phyloP scores from a whole-genome alignment of 257 asterid species.

The Ocimum tenuiflorum region DNA sequence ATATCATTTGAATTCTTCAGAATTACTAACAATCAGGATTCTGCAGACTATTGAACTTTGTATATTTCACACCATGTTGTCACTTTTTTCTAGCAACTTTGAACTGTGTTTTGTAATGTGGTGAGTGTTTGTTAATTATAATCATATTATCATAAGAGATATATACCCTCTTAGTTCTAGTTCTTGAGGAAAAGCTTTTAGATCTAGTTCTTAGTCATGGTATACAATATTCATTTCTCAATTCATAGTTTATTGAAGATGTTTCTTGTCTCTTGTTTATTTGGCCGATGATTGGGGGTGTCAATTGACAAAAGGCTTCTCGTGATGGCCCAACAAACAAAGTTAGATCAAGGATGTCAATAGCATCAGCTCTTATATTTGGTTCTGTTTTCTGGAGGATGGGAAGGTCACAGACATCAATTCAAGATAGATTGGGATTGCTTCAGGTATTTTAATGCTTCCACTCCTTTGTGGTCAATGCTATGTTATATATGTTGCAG shows the following conservation, averaged over 20 bases:
- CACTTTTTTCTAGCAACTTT: not conserved
- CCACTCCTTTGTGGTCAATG: not conserved
- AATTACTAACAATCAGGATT: not conserved
- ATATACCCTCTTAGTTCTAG: not conserved
- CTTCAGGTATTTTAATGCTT: constrained; percentile 60
- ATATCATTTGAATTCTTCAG: constrained; percentile 11
- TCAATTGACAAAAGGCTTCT: constrained; percentile 54
- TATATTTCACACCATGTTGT: not conserved
- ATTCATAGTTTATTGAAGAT: constrained; percentile 10
- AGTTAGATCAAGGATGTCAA: constrained; percentile 93
- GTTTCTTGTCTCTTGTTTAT: constrained; percentile 11
- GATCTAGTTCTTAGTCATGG: constrained; percentile 13
- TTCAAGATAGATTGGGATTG: constrained; percentile 94
- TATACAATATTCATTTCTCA: not conserved
- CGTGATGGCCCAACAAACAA: constrained; percentile 98
- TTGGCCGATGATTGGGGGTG: constrained; percentile 14
- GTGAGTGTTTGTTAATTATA: constrained; percentile 4
- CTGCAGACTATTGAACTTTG: not conserved
- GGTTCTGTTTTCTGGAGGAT: constrained; percentile 99
- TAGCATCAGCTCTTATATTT: constrained; percentile 90
- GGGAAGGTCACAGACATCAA: constrained; percentile 88
- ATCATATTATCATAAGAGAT: not conserved
- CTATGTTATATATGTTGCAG: constrained; percentile 12
- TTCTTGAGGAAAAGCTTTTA: too few relatives aligned
- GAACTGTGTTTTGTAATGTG: constrained; percentile 2